A percentile compares a stretch with the other conserved stretches of the same genome.
These are phyloP conservation scores for Kregervanrija pseudodelftensis DNA, from an alignment of 805 yeast species.

Conservation along the genomic window DNA sequence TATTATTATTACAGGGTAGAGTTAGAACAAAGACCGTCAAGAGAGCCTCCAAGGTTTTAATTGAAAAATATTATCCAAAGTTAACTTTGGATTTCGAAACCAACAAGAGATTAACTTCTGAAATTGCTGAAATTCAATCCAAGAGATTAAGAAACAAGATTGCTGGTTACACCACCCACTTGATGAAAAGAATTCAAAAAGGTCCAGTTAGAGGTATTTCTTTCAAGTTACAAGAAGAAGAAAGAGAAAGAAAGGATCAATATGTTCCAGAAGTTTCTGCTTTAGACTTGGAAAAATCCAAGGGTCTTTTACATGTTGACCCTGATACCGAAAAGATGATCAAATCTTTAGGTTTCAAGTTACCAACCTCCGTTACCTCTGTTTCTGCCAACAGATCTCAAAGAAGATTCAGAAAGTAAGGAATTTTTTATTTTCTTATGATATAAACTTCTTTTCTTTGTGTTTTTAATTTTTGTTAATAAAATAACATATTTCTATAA, in stretches of 20 bases:
- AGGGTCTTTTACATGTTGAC: slow-evolving; percentile 95
- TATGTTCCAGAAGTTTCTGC: slow-evolving; percentile 99
- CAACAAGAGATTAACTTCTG: slow-evolving; percentile 99
- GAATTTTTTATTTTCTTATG: slow-evolving; percentile 10
- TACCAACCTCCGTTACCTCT: slow-evolving; percentile 79
- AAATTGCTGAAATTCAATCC: slow-evolving; percentile 98
- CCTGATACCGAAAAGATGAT: slow-evolving; percentile 93
- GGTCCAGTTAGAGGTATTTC: slow-evolving; percentile 99
- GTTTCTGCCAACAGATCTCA: slow-evolving; percentile 86
- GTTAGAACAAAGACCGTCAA: slow-evolving; percentile 99
- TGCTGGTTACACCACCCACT: slow-evolving; percentile 99
- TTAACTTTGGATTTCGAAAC: slow-evolving; percentile 98
- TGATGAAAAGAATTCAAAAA: slow-evolving; percentile 99
- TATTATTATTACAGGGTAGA: slow-evolving; percentile 69
- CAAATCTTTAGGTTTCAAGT: slow-evolving; percentile 84
- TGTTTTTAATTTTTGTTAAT: slow-evolving; percentile 7
- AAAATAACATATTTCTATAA: not conserved
- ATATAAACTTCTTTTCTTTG: slow-evolving; percentile 2
- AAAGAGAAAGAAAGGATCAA: slow-evolving; percentile 99
- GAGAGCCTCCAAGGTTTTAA: slow-evolving; percentile 99
- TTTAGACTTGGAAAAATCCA: slow-evolving; percentile 93
- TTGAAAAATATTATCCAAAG: slow-evolving; percentile 99
- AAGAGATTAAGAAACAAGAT: slow-evolving; percentile 99
- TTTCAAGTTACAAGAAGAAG: slow-evolving; percentile 99
- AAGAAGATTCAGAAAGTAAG: slow-evolving; percentile 83